These are phyloP conservation scores for Blastobotrys mokoenaii DNA, from an alignment of 805 yeast species.

Conservation along the genomic window DNA sequence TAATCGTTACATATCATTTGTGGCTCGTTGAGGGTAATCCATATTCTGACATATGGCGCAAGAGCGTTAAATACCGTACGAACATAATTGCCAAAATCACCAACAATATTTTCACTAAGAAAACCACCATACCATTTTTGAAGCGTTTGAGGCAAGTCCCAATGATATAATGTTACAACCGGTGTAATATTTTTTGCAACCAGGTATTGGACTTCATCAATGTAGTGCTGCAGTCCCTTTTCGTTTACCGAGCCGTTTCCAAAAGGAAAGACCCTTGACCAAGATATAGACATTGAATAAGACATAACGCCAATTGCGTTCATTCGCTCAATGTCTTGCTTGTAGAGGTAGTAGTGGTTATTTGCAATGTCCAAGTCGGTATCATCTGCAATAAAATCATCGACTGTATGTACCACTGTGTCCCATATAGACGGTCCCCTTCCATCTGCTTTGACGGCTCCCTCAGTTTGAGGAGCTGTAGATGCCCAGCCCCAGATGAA, in stretches of 20 bases:
- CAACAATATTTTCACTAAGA: constrained; percentile 23
- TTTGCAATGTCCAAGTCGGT: constrained; percentile 23
- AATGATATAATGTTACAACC: constrained; percentile 28
- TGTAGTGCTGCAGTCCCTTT: constrained; percentile 26
- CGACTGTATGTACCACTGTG: constrained; percentile 10
- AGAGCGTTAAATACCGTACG: constrained; percentile 25
- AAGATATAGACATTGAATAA: constrained; percentile 28
- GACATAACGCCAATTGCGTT: constrained; percentile 28
- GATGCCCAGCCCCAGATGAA: constrained; percentile 26
- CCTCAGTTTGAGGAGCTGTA: constrained; percentile 31
- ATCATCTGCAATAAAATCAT: constrained; percentile 10
- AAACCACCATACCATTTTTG: constrained; percentile 22
- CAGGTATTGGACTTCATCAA: constrained; percentile 25
- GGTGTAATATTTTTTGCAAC: constrained; percentile 21
- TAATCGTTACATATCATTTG: constrained; percentile 12
- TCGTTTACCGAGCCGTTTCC: constrained; percentile 19
- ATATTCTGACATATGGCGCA: constrained; percentile 27
- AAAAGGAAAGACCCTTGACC: constrained; percentile 30
- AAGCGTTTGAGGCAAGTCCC: constrained; percentile 26
- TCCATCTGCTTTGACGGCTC: constrained; percentile 30
- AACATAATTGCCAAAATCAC: constrained; percentile 29
- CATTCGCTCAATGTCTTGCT: constrained; percentile 27
- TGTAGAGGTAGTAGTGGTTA: constrained; percentile 29
- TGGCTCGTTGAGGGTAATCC: constrained; percentile 30
- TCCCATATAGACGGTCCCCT: constrained; percentile 28